Evolutionary conservation across 2,329 filamentous ascomycete genomes (phyloP), one percentile per base, ranked within the genome.

Genomic region (Trichoderma sp.): DNA sequence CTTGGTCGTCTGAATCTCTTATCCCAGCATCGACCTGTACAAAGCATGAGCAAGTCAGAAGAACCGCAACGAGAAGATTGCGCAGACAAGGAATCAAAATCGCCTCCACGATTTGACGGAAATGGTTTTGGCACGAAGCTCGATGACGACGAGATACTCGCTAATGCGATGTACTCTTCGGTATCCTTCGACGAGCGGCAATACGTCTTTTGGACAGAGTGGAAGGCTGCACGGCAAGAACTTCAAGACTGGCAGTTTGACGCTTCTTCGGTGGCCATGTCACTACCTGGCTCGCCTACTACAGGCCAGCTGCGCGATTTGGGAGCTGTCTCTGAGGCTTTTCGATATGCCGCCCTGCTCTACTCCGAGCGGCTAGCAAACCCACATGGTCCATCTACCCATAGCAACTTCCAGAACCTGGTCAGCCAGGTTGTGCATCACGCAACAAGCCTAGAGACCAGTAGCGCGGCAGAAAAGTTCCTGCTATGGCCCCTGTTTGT

Each of bases 401-500:
- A 95, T 77, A 88, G 90, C 76, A 92, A 91, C 78, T 94, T 97
- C 81, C 93, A 97, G 80, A 91, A 90, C 74, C 87, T 97, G 23
- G 94, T 97, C 70, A 90, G 90, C 77, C 91, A 93, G 74, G 92
- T 95, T 1, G 88, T 98, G 53, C 92, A 91, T 81, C 95, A 97
- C 81, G 93, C 96, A 71, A 92, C 91, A 7, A 91, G 91, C 68
- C 90, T 98, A 47, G 90, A 93, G 73, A 87, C 91, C 3, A 92
- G 88, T 53, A 90, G 88, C 76, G 88, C 86, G 62, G 91, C 92
- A 47, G 92, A 97, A 81, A 97, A 97, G 78, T 97, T 97, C 79
- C 84, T 98, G 11, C 88, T 98, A 9, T 98, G 95, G 95, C 95
- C 95, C 3, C 87, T 98, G 3, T 97, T 98, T 79, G 92, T 98